These are phyloP conservation scores for Gynochthodes officinalis DNA, from an alignment of 257 asterid genomes.

Conservation along the genomic window DNA sequence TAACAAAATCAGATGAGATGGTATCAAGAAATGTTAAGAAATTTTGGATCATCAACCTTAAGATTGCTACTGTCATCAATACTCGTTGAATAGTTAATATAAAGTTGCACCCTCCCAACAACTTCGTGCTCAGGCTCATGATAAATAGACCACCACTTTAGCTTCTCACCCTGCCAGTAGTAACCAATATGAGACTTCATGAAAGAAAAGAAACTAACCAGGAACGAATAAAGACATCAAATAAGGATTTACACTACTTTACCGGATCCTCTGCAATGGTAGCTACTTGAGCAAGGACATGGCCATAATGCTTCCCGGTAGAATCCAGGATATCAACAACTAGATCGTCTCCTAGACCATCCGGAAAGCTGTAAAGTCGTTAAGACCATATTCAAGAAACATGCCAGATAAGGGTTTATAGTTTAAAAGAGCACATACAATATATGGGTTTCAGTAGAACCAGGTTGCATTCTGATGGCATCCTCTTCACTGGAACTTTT, in stretches of 20 bases:
- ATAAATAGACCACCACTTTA: constrained; percentile 55
- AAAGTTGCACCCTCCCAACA: constrained; percentile 47
- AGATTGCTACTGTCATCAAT: constrained; percentile 44
- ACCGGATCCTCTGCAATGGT: constrained; percentile 53
- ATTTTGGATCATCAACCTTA: constrained; percentile 29
- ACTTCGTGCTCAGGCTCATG: constrained; percentile 52
- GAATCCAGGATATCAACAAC: constrained; percentile 48
- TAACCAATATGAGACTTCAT: constrained; percentile 11
- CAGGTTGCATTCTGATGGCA: constrained; percentile 47
- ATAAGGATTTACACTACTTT: constrained; percentile 6
- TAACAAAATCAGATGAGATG: background rate
- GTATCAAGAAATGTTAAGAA: background rate
- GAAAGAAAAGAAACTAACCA: constrained; percentile 5
- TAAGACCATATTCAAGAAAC: constrained; percentile 15
- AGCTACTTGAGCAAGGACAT: constrained; percentile 53
- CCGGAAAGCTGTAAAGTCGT: constrained; percentile 50
- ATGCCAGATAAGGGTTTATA: constrained; percentile 4
- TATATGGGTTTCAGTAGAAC: constrained; percentile 46
- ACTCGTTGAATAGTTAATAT: constrained; percentile 40
- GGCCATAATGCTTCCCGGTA: constrained; percentile 46
- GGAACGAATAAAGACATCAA: constrained; percentile 5
- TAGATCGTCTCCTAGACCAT: constrained; percentile 50
- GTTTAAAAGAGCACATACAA: constrained; percentile 35
- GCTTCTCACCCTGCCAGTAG: constrained; percentile 47
- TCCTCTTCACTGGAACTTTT: constrained; percentile 56